Conservation (phyloP, 768 basidiomycete species). For the Trametes meyenii region DNA sequence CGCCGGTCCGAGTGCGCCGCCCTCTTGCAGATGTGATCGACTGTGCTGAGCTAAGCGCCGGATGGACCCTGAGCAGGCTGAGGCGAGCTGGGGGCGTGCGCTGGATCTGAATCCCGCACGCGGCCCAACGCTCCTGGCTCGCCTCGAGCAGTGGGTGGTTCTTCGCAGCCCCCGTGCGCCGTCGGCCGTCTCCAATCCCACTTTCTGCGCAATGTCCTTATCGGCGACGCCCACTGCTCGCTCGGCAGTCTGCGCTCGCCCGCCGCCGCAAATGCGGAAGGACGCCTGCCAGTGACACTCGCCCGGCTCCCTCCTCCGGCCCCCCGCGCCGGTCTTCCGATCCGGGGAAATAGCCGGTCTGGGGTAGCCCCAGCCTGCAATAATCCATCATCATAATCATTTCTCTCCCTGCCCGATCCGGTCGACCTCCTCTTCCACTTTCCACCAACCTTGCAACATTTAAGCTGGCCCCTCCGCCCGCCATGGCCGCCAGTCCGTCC, state of each 20-base stretch:
- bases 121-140: too few relatives aligned
- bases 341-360: slow-evolving; percentile 32
- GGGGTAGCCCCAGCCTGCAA: slow-evolving; percentile 14
- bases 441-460: slow-evolving; percentile 4
- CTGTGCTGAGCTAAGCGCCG: slow-evolving; percentile 16
- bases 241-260: background rate
- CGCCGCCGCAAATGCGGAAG: background rate
- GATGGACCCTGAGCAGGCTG: background rate
- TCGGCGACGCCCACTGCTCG: background rate
- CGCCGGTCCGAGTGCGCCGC: slow-evolving; percentile 35
- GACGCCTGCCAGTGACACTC: background rate
- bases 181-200: background rate
- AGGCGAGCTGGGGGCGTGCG: too few relatives aligned
- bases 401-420: slow-evolving; percentile 18
- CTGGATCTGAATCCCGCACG: background rate
- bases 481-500: slow-evolving; percentile 13
- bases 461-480: background rate
- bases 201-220: background rate
- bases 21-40: slow-evolving; percentile 30
- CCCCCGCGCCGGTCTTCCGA: slow-evolving; percentile 25
- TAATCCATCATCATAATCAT: background rate
- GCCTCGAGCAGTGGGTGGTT: too few relatives aligned
- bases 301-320: slow-evolving; percentile 12
- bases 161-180: background rate
- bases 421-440: slow-evolving; percentile 8